Base-by-base conservation (phyloP, 2,329 filamentous ascomycete genomes). In the Phialocephala subalpina region DNA sequence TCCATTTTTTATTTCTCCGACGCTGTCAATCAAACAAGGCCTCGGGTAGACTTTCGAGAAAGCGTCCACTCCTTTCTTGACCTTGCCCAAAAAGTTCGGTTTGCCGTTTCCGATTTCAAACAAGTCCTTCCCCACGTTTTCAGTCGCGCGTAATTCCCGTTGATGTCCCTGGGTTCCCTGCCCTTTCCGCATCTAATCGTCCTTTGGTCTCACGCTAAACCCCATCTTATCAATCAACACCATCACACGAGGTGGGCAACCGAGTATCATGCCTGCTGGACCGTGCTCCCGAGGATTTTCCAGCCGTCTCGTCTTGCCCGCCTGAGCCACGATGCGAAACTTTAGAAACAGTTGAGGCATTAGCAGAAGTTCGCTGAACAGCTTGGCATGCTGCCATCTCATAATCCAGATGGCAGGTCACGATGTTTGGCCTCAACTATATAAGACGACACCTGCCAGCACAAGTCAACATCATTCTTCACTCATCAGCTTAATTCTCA, bases 391-490 rank as follows among this genome's bases (percentile, higher is more conserved):
- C 38, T 14, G 18, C 38, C 38, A 16, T 60, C 58, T 35, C 38
- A 60, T 49, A 36, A 42, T 52, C 25, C 33, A 35, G 58, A 60
- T 35, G 58, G 35, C 29, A 33, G 36, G 27, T 11, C n/a, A 18
- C 18, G n/a, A 22, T 29, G 36, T 56, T 56, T 57, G 52, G 60
- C 29, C 56, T 47, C 33, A 56, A 64, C 1, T 60, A 64, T 64
- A 64, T 64, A 64, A 64, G 62, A 64, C 35, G 57, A 33, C 57
- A 60, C 53, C 9, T 56, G 14, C 36, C 62, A 40, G 33, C 40
- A 49, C 11, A 22, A 49, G 18, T 42, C 38, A 49, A 22, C 45
- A 20, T 49, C 45, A 49, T 25, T 42, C 45, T 11, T 49, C 45
- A 49, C 20, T 25, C 18, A 49, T 20, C 18, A 49, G 45, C 45